These are phyloP conservation scores for Xylaria sp. DNA, from an alignment of 2,329 filamentous ascomycete genomes.

Conservation along the genomic window DNA sequence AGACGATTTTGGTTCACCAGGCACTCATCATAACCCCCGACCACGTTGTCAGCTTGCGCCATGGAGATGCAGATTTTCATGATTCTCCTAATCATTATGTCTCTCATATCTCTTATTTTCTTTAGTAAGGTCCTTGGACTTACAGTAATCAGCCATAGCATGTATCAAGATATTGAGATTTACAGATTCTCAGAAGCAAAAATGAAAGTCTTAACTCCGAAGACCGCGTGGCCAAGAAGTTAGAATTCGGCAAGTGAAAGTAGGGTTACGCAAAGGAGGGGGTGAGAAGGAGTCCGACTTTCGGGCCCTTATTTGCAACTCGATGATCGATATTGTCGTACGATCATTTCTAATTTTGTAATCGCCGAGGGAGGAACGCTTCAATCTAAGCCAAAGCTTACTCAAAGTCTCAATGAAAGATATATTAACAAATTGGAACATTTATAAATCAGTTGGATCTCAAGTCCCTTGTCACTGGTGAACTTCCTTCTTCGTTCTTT, in stretches of 20 bases:
- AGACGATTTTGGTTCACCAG: neutral
- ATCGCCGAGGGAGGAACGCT: no score
- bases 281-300: neutral
- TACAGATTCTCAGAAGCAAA: neutral
- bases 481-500: no score
- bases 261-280: neutral
- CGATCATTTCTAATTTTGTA: neutral
- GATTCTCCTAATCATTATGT: neutral
- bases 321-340: neutral
- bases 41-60: neutral
- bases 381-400: neutral
- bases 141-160: no score
- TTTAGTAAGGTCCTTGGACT: no score
- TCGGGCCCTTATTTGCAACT: neutral
- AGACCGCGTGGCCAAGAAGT: neutral
- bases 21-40: neutral
- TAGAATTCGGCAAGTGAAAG: neutral
- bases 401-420: neutral
- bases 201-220: neutral
- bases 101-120: no score
- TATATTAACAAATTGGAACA: neutral
- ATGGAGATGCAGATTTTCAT: neutral
- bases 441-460: neutral
- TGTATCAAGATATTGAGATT: no score
- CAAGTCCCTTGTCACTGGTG: no score